These are phyloP conservation scores for Trametes cingulata DNA, from an alignment of 768 basidiomycete species.

Conservation along the genomic window DNA sequence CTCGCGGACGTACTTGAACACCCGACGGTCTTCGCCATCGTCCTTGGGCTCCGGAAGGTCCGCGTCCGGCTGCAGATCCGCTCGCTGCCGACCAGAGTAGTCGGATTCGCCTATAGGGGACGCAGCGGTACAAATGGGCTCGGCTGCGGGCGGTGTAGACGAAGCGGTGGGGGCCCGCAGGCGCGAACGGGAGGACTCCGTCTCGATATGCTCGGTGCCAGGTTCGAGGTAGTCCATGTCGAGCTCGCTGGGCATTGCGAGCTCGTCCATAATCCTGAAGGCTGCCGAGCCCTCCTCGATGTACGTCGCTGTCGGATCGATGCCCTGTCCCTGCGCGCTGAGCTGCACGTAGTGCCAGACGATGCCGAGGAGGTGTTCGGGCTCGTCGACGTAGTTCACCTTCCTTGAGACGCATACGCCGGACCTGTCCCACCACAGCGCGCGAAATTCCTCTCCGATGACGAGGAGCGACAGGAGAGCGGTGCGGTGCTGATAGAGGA, in stretches of 20 bases:
- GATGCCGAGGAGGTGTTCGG: not conserved
- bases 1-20: not conserved
- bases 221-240: too few species aligned
- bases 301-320: not conserved
- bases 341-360: not conserved
- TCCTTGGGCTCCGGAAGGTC: not conserved
- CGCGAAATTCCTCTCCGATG: not conserved
- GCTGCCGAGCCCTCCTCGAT: not conserved
- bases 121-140: too few species aligned
- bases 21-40: not conserved
- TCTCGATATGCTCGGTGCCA: too few species aligned
- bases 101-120: too few species aligned
- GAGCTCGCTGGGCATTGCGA: too few species aligned
- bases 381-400: not conserved
- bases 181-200: too few species aligned
- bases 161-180: too few species aligned
- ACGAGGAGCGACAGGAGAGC: not conserved
- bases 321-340: not conserved
- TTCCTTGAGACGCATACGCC: not conserved
- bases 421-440: slow-evolving; percentile 3
- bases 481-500: not conserved
- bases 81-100: too few species aligned
- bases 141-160: too few species aligned
- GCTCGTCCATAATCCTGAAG: not conserved
- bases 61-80: not conserved